Base-by-base conservation (phyloP, 1,139 yeast genomes). In the Hyphopichia buzzinii region DNA sequence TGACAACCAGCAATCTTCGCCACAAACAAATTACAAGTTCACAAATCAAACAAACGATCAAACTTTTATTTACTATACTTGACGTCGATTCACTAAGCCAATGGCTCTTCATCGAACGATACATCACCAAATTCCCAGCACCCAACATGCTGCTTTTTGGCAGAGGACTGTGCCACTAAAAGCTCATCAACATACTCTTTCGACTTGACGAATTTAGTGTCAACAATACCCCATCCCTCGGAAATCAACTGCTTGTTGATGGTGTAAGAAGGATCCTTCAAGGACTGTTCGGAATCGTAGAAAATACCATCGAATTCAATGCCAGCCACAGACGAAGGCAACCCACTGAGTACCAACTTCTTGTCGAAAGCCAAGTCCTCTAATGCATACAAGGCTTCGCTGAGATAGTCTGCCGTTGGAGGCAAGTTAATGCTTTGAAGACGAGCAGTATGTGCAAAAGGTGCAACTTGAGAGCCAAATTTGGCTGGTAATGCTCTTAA, bases 111-210 rank as follows among this genome's bases (percentile, higher is more conserved):
- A 37, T 80, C 84, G 37, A 72, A 80, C 15, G 83, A 72, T 34
- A 84, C 77, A 53, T 84, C 92, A 35, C 95, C 95, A 49, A 79
- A 82, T 58, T 83, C 83, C 94, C 94, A 85, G 52, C 88, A 83
- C 8, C 94, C 94, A 29, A 64, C 56, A 42, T 79, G 84, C 29
- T 57, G 62, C 8, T 59, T 42, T 54, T 72, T 78, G 23, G 92
- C 92, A 13, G 46, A 39, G 26, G 50, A 46, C 54, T 79, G 80
- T 8, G 62, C 68, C 29, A 53, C 49, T 40, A 72, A 52, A 33
- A 82, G 56, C 30, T 60, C 72, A 17, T 57, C 55, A 41, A 68
- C 67, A 33, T 64, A 59, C 26, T 58, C 61, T 8, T 64, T 50
- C 4, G 58, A 58, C 26, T 67, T 71, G 12, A 62, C 56, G 2